These are phyloP conservation scores for Moringa oleifera DNA, from an alignment of 345 rosid genomes.

Conservation along the genomic window DNA sequence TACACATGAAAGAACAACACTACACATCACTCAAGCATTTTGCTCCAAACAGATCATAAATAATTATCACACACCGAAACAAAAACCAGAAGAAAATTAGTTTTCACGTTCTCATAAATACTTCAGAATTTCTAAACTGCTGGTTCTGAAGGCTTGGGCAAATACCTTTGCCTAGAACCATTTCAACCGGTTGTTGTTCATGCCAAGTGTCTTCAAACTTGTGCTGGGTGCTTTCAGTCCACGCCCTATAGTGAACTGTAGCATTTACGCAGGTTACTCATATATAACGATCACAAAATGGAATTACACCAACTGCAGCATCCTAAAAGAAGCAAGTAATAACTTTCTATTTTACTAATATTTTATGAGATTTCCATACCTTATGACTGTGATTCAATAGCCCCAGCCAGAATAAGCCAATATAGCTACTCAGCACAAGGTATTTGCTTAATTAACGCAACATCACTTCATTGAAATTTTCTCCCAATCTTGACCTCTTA, in stretches of 20 bases:
- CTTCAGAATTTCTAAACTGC: not conserved
- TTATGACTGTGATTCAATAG: no score
- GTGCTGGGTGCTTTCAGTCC: conserved; percentile 75
- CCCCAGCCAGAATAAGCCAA: no score
- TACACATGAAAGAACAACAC: no score
- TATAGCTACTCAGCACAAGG: not conserved
- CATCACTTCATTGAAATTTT: no score
- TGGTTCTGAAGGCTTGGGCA: not conserved
- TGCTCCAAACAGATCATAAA: not conserved
- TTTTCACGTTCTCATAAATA: not conserved
- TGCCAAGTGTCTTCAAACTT: conserved; percentile 92
- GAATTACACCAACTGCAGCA: not conserved
- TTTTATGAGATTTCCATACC: no score
- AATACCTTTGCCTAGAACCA: conserved; percentile 84
- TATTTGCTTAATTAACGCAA: not conserved
- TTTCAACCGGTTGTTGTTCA: conserved; percentile 76
- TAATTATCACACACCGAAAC: not conserved
- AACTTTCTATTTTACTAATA: not conserved
- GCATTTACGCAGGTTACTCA: conserved; percentile 18
- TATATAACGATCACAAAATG: not conserved
- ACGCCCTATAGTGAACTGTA: conserved; percentile 84
- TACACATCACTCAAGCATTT: no score
- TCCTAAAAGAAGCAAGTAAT: not conserved
- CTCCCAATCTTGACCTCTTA: not conserved
- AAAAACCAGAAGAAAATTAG: not conserved